phyloP scores from a whole-genome alignment of 139 green algal genomes.

The Closterium sp. region DNA sequence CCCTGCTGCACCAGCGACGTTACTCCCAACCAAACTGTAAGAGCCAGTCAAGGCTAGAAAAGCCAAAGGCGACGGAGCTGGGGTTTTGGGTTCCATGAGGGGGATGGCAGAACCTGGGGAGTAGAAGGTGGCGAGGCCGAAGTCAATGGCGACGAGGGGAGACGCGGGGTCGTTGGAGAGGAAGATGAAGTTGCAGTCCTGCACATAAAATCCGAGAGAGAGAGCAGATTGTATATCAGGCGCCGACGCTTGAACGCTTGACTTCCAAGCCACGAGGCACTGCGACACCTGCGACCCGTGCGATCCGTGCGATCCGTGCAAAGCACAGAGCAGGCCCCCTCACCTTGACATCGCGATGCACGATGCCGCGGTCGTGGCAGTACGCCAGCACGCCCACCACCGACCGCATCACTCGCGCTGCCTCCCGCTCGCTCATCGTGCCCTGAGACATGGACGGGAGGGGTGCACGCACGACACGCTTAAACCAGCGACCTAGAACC shows the following conservation, averaged over 20 bases:
- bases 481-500: neutral
- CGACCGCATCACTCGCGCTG: neutral
- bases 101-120: neutral
- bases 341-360: constrained; percentile 3
- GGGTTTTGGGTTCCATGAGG: too few relatives aligned
- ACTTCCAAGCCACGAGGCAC: too few relatives aligned
- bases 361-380: constrained; percentile 2
- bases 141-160: neutral
- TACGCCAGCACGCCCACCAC: neutral
- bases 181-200: neutral
- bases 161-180: neutral
- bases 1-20: too few relatives aligned
- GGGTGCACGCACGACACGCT: too few relatives aligned
- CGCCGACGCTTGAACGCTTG: too few relatives aligned
- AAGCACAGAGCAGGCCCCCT: too few relatives aligned
- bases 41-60: too few relatives aligned
- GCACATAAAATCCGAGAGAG: neutral
- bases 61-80: too few relatives aligned
- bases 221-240: too few relatives aligned
- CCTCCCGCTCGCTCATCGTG: neutral
- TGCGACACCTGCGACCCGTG: neutral
- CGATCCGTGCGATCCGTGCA: neutral
- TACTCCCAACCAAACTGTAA: too few relatives aligned
- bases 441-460: neutral
- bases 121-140: neutral